Percentiles rank a stretch among this genome's conserved stretches.
These are phyloP conservation scores for Mrakia blollopis DNA, from an alignment of 768 basidiomycete species.

Conservation along the genomic window DNA sequence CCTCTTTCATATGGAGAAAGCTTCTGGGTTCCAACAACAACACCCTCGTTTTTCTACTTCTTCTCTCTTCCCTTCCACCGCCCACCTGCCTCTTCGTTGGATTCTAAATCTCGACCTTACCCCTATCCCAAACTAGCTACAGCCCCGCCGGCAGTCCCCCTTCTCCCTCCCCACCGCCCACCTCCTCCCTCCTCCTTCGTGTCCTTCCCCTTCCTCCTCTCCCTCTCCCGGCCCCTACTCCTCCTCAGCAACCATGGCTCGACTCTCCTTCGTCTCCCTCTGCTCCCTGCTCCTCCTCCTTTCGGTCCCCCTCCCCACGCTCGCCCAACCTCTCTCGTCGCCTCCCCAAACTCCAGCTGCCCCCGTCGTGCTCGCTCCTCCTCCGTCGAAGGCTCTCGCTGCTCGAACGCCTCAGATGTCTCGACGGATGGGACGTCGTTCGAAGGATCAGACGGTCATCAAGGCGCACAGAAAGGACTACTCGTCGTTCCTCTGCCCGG, in stretches of 20 bases:
- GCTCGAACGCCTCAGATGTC: conserved; percentile 35
- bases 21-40: not conserved
- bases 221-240: not conserved
- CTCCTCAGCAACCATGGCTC: not conserved
- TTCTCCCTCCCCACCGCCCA: not conserved
- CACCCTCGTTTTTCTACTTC: not conserved
- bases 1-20: too few species aligned
- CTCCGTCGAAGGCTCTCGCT: not conserved
- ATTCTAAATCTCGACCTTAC: not conserved
- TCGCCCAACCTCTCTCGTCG: not conserved
- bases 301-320: not conserved
- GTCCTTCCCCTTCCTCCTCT: not conserved
- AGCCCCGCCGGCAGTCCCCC: not conserved
- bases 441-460: conserved; percentile 32
- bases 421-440: conserved; percentile 39
- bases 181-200: not conserved
- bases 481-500: conserved; percentile 45
- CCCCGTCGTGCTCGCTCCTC: not conserved
- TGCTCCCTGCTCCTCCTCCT: conserved; percentile 1
- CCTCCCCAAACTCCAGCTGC: not conserved
- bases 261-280: not conserved
- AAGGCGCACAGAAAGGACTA: conserved; percentile 43
- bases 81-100: not conserved
- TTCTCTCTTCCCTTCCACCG: not conserved
- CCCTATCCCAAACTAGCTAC: not conserved